Conservation (phyloP, 2,329 filamentous ascomycete species). For the Leptographium lundbergii region DNA sequence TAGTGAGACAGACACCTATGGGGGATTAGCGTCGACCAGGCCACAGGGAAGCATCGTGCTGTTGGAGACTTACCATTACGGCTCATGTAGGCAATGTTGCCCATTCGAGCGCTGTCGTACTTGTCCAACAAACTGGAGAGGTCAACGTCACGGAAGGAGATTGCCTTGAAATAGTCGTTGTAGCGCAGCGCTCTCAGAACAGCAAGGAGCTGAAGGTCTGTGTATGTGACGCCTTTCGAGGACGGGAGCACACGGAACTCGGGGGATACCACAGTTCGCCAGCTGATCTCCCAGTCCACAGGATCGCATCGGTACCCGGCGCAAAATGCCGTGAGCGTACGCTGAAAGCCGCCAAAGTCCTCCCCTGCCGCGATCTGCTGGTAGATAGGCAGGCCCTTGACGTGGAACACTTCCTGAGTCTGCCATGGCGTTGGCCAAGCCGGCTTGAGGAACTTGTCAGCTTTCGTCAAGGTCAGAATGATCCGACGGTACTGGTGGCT, state of each 20-base stretch:
- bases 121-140: slow-evolving; percentile 27
- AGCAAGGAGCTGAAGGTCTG: slow-evolving; percentile 39
- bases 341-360: slow-evolving; percentile 37
- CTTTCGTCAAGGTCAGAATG: slow-evolving; percentile 39
- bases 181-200: slow-evolving; percentile 43
- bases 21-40: not conserved
- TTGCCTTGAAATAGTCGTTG: slow-evolving; percentile 45
- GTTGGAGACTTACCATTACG: slow-evolving; percentile 31
- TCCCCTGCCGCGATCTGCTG: slow-evolving; percentile 42
- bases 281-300: slow-evolving; percentile 39
- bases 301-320: slow-evolving; percentile 36
- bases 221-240: slow-evolving; percentile 26
- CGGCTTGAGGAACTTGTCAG: slow-evolving; percentile 42
- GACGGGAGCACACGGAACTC: slow-evolving; percentile 40
- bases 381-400: slow-evolving; percentile 38
- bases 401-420: slow-evolving; percentile 34
- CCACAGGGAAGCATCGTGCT: too few species aligned
- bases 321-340: slow-evolving; percentile 42
- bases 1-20: slow-evolving; percentile 31
- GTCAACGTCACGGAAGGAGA: slow-evolving; percentile 42
- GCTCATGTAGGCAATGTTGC: slow-evolving; percentile 37
- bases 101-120: slow-evolving; percentile 31
- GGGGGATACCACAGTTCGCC: slow-evolving; percentile 33
- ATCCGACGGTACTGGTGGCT: slow-evolving; percentile 42
- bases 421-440: slow-evolving; percentile 46